Conservation (phyloP, 495 filamentous ascomycete genomes). For the Talaromyces thailandensis region DNA sequence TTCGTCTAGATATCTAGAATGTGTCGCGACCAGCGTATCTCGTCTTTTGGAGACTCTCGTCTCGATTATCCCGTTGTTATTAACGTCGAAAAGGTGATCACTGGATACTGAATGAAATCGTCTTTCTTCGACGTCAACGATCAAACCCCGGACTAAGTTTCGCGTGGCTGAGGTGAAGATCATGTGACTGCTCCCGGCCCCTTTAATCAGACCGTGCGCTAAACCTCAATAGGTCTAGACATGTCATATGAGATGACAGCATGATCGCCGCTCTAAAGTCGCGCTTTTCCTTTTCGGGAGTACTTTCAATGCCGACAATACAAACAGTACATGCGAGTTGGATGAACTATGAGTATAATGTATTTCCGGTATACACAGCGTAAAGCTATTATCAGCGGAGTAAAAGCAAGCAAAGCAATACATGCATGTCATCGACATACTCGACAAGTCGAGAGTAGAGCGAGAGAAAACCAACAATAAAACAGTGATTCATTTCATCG, state of each 20-base stretch:
- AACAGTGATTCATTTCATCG: conserved; percentile 3
- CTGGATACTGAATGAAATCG: not conserved
- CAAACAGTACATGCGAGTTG: no score
- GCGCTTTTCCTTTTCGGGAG: not conserved
- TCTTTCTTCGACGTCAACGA: not conserved
- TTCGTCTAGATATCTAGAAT: not conserved
- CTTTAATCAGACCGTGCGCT: not conserved
- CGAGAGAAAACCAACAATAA: not conserved
- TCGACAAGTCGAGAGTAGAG: not conserved
- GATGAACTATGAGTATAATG: not conserved
- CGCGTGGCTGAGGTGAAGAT: conserved; percentile 4
- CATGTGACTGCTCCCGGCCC: not conserved
- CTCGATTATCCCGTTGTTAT: not conserved
- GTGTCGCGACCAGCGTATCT: not conserved
- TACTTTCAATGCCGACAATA: no score
- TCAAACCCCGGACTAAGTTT: not conserved
- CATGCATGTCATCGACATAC: not conserved
- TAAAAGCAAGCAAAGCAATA: not conserved
- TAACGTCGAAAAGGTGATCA: not conserved
- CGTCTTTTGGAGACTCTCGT: not conserved
- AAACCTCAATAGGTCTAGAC: not conserved
- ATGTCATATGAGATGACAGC: not conserved
- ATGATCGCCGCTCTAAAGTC: not conserved
- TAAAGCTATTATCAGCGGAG: not conserved
- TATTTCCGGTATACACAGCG: not conserved